A percentile compares a stretch with the other conserved stretches of the same genome.
Conservation (phyloP, 257 asterid genomes). For the Cynanchum wilfordii region DNA sequence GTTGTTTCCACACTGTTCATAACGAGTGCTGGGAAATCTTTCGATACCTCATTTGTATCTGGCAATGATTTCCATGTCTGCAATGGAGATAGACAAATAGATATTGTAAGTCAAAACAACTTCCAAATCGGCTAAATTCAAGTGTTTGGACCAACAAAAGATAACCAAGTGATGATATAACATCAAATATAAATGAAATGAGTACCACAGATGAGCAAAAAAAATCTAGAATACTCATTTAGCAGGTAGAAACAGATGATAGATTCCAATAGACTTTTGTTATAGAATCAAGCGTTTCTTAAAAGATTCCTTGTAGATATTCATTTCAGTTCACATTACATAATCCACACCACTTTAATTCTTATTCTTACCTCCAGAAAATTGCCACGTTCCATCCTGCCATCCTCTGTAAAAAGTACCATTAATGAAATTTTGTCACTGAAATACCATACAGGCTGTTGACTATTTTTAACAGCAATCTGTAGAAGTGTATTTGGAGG, state of each 20-base stretch:
- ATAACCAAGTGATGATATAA: not conserved
- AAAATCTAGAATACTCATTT: not conserved
- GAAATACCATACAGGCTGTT: slow-evolving; percentile 98
- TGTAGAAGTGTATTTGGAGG: slow-evolving; percentile 81
- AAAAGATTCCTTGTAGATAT: not conserved
- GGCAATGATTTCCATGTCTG: slow-evolving; percentile 99
- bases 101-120: not conserved
- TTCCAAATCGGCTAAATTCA: not conserved
- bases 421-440: slow-evolving; percentile 58
- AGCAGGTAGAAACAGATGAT: not conserved
- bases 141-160: not conserved
- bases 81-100: not conserved
- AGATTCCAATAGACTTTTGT: not conserved
- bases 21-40: slow-evolving; percentile 70
- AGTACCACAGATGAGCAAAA: not conserved
- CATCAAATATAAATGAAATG: not conserved
- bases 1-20: slow-evolving; percentile 63
- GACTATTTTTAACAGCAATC: slow-evolving; percentile 94
- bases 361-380: slow-evolving; percentile 70
- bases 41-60: slow-evolving; percentile 80
- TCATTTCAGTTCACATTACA: not conserved
- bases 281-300: not conserved
- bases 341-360: not conserved
- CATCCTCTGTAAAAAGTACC: slow-evolving; percentile 75
- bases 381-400: slow-evolving; percentile 82